Evolutionary conservation across 2,329 filamentous ascomycete species (phyloP).

Genomic region (Sporothrix euskadiensis): DNA sequence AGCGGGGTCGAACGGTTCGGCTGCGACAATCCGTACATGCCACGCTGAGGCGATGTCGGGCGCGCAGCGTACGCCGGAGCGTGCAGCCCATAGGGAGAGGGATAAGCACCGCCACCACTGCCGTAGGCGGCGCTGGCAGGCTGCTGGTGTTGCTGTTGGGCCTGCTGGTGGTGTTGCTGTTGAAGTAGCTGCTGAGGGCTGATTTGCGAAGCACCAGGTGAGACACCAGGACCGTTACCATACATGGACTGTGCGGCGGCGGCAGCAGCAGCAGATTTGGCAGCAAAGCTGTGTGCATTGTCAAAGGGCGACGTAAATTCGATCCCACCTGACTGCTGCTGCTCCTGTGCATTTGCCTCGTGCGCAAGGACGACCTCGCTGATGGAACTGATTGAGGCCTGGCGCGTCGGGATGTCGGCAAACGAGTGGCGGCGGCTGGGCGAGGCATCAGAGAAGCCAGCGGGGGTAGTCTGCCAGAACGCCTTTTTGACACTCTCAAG

Average conservation of each 20-base stretch:
- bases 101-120: conserved; percentile 44
- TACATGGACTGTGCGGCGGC: conserved; percentile 28
- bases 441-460: conserved; percentile 64
- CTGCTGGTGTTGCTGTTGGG: conserved; percentile 19
- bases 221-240: conserved; percentile 24
- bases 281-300: conserved; percentile 41
- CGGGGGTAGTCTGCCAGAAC: conserved; percentile 71
- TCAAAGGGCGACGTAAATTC: conserved; percentile 47
- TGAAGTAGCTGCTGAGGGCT: conserved; percentile 25
- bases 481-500: conserved; percentile 66
- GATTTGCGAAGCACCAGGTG: conserved; percentile 17
- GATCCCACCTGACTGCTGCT: conserved; percentile 43
- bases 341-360: conserved; percentile 50
- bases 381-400: conserved; percentile 63
- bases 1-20: conserved; percentile 68
- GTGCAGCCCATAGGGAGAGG: conserved; percentile 50
- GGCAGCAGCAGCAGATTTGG: conserved; percentile 36
- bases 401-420: conserved; percentile 64
- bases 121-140: conserved; percentile 33
- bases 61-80: conserved; percentile 51
- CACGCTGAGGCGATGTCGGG: conserved; percentile 61
- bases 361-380: conserved; percentile 53
- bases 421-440: conserved; percentile 81
- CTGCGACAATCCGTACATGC: conserved; percentile 61
- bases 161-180: conserved; percentile 19